Evolutionary conservation across 495 filamentous ascomycete genomes (phyloP), one percentile per base, ranked within the genome.

Genomic region (Symbiotaphrina buchneri): DNA sequence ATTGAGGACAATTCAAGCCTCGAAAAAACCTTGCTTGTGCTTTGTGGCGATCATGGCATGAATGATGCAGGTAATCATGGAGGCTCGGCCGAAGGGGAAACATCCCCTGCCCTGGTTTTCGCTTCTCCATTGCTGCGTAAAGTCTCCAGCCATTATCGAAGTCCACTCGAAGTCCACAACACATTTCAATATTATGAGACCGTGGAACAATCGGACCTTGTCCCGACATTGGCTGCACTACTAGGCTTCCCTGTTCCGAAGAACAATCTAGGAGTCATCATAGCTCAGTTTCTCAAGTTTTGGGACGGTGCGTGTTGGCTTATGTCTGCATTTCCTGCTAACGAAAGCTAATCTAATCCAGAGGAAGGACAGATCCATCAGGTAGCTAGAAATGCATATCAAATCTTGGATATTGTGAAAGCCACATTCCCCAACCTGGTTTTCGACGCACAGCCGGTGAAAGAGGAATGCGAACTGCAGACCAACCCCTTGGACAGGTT

Each of bases 61-160:
- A 99, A 94, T 42, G 87, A 95, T 41, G 87, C 82, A 22, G 87
- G 87, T 3, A 95, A 95, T 43, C 87, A 99, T 48, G 87, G 87
- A 7, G 87, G 85, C 5, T 92, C 90, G 13, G 74, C 78, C 2
- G 64, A 76, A 11, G 82, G 90, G 4, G 87, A 99, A 54, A 95
- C 87, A 6, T 92, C 84, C 0, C 71, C 87, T 0, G 87, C 87
- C 10, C 52, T 99, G 24, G 61, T 92, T 18, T 94, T 99, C 45
- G 69, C 92, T 21, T 91, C 85, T 7, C 84, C 90, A 4, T 83
- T 78, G 40, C 57, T 99, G 19, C 62, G 68, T 45, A 37, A 49
- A 0, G 55, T 79, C 19, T 54, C 54, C 17, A 40, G 44, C 2
- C 48, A 42, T 14, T 38, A 38, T n/a, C 39, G 63, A 35, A 55